These are phyloP conservation scores for Trichoderma parareesei DNA, from an alignment of 495 filamentous ascomycete genomes.

Conservation along the genomic window DNA sequence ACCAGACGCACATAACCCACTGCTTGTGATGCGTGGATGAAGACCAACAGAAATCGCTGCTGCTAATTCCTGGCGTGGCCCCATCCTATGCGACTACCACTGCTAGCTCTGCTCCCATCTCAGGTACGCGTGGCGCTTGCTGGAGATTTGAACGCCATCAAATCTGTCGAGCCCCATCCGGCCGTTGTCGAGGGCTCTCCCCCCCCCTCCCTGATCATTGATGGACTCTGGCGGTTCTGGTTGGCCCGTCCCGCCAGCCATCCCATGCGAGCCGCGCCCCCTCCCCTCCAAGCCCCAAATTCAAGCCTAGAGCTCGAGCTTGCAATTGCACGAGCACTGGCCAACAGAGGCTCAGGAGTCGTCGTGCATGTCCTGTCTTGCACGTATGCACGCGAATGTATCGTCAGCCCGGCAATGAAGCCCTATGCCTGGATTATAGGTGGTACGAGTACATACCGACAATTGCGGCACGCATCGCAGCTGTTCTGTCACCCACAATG, in stretches of 20 bases:
- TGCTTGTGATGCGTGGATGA: neutral
- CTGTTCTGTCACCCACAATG: no score
- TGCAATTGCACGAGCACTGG: neutral
- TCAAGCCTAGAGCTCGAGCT: neutral
- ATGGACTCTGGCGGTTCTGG: neutral
- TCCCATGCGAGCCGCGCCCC: conserved; percentile 1
- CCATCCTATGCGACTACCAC: neutral
- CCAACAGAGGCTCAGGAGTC: neutral
- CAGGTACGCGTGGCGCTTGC: neutral
- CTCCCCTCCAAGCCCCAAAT: neutral
- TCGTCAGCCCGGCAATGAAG: no score
- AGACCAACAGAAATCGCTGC: neutral
- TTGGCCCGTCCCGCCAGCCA: neutral
- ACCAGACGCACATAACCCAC: no score
- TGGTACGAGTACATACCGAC: no score
- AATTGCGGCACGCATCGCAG: no score
- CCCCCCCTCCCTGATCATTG: neutral
- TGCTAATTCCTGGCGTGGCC: neutral
- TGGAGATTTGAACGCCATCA: neutral
- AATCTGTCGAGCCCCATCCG: conserved; percentile 2
- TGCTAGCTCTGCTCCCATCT: neutral
- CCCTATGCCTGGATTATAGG: no score
- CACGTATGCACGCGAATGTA: no score
- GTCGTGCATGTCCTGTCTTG: no score
- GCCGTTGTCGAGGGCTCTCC: conserved; percentile 5